Base-by-base conservation (phyloP, 2,329 filamentous ascomycete species). In the Xylariales sp. region DNA sequence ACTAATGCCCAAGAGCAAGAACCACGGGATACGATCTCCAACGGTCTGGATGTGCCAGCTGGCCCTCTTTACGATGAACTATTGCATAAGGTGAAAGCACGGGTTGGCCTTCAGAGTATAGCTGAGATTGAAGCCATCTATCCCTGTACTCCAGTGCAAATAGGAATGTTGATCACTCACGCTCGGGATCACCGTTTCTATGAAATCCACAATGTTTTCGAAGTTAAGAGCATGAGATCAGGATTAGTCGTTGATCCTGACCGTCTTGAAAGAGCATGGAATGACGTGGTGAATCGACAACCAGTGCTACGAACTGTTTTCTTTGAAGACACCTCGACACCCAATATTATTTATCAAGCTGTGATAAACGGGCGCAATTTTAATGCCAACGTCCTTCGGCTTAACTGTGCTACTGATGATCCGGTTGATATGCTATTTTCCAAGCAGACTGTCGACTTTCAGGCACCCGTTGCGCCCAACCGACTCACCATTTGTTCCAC, bases 281-380 rank as follows among this genome's bases (percentile, higher is more conserved):
- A 41, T 8, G 18, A n/a, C 5, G 39, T 41, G 5, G 29, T 41
- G 11, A 25, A 41, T 15, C 33, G 39, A 4, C 39, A 41, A 33
- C 15, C 39, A 13, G 28, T 29, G 12, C 29, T 41, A 2, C 33
- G 39, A 14, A 37, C 39, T 12, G 33, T 37, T 18, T 41, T 41
- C n/a, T 28, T 37, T 15, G 39, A 41, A 37, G 39, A 34, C 15
- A 37, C 17, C 16, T n/a, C n/a, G n/a, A n/a, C n/a, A n/a, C n/a
- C n/a, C n/a, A n/a, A n/a, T n/a, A n/a, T n/a, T n/a, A n/a, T n/a
- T n/a, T n/a, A n/a, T n/a, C n/a, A n/a, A n/a, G n/a, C n/a, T n/a
- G n/a, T n/a, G n/a, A n/a, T n/a, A n/a, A n/a, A n/a, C n/a, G n/a
- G n/a, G n/a, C n/a, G n/a, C n/a, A n/a, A n/a, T n/a, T n/a, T n/a